Evolutionary conservation across 1,284 basidiomycete genomes (phyloP).

Genomic region (Limonomyces culmigenus): DNA sequence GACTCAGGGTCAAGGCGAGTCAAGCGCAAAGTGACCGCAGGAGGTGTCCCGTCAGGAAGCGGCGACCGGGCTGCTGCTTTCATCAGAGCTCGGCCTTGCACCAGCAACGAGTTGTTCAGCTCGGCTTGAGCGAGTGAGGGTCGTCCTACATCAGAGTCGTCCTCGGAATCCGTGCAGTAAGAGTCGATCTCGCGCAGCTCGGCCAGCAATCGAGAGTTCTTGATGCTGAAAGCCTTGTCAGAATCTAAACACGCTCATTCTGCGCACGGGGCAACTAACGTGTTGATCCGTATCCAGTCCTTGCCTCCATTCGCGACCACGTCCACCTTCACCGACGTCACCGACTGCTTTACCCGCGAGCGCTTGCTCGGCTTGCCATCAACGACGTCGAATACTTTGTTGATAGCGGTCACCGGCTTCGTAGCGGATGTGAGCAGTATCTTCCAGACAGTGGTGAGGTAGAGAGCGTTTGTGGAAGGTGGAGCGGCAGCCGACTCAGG

Average conservation of each 20-base stretch:
- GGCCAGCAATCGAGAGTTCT: constrained; percentile 54
- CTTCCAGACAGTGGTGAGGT: constrained; percentile 63
- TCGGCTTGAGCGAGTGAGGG: constrained; percentile 28
- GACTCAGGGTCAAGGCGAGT: constrained; percentile 44
- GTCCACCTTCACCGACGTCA: constrained; percentile 55
- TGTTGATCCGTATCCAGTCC: constrained; percentile 71
- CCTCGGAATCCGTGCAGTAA: constrained; percentile 52
- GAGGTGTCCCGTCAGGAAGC: constrained; percentile 12
- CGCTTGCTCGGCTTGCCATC: constrained; percentile 7
- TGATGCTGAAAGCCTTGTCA: constrained; percentile 33
- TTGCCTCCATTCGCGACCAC: constrained; percentile 58
- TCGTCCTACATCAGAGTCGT: constrained; percentile 15
- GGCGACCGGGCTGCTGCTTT: constrained; percentile 41
- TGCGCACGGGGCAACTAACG: constrained; percentile 33
- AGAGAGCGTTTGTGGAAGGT: constrained; percentile 58
- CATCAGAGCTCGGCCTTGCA: constrained; percentile 43
- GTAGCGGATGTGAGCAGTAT: constrained; percentile 42
- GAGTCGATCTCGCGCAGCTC: constrained; percentile 74
- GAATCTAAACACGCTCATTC: background rate
- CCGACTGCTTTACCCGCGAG: constrained; percentile 4
- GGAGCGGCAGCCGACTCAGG: constrained; percentile 13
- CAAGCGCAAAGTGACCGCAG: constrained; percentile 42
- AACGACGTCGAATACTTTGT: constrained; percentile 22
- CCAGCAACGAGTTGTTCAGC: constrained; percentile 56
- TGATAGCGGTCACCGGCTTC: constrained; percentile 43